Evolutionary conservation across 805 yeast genomes (phyloP).

Genomic region (Torulaspora quercuum): DNA sequence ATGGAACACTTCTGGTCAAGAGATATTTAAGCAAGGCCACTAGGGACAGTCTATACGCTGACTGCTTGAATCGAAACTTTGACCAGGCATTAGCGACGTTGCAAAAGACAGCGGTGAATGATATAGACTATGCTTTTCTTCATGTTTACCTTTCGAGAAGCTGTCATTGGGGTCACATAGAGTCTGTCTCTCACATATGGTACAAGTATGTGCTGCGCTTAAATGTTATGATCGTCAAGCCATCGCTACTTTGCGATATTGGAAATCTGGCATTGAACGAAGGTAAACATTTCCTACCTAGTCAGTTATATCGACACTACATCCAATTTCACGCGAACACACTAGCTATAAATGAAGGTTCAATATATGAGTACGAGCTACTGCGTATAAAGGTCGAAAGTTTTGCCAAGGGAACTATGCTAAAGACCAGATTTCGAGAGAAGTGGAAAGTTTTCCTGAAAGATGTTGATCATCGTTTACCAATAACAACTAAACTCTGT

Average conservation of each 20-base stretch:
- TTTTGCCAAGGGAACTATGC: constrained; percentile 27
- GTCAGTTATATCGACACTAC: constrained; percentile 25
- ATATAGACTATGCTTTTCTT: constrained; percentile 27
- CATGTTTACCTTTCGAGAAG: constrained; percentile 25
- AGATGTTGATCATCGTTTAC: constrained; percentile 28
- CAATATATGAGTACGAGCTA: constrained; percentile 21
- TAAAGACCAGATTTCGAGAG: constrained; percentile 23
- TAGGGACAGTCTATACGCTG: constrained; percentile 18
- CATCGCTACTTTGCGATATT: constrained; percentile 26
- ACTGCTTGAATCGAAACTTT: constrained; percentile 30
- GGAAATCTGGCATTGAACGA: constrained; percentile 28
- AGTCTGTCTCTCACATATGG: constrained; percentile 30
- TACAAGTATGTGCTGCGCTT: constrained; percentile 27
- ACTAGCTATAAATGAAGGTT: constrained; percentile 16
- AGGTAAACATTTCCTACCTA: constrained; percentile 26
- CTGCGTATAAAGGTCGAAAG: constrained; percentile 30
- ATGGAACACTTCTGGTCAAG: constrained; percentile 3
- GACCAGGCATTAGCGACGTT: constrained; percentile 18
- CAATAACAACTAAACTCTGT: constrained; percentile 8
- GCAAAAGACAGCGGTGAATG: constrained; percentile 16
- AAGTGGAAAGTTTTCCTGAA: constrained; percentile 36
- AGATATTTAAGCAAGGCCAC: constrained; percentile 16
- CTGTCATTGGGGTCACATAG: constrained; percentile 30
- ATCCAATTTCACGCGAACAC: constrained; percentile 10
- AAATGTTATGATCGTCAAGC: constrained; percentile 21